Evolutionary conservation across 495 filamentous ascomycete species (phyloP).

Genomic region (Sordaria brevicollis): DNA sequence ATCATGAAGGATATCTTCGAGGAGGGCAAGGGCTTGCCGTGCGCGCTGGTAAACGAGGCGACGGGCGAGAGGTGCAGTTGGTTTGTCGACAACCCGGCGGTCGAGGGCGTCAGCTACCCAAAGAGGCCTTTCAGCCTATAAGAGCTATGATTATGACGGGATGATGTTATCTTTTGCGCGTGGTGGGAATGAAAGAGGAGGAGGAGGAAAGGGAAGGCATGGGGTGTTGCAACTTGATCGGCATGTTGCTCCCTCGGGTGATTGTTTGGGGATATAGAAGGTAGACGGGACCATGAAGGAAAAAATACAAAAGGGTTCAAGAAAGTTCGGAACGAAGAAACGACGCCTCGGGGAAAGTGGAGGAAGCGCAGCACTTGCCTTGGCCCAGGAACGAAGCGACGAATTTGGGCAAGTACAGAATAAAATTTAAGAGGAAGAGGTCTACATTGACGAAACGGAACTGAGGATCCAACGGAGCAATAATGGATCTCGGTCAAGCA

Average conservation of each 20-base stretch:
- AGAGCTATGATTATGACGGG: not conserved
- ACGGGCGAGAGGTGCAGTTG: slow-evolving; percentile 81
- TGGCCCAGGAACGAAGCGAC: not conserved
- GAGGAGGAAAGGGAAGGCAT: not conserved
- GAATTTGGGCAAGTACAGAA: not conserved
- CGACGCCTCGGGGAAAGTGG: too few relatives aligned
- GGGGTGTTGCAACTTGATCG: not conserved
- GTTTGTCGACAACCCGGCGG: slow-evolving; percentile 81
- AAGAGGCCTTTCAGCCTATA: slow-evolving; percentile 39
- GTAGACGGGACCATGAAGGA: not conserved
- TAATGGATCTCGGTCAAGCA: not conserved
- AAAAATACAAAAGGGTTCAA: not conserved
- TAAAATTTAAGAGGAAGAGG: not conserved
- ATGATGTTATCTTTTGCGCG: not conserved
- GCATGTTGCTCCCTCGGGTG: not conserved
- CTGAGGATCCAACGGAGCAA: not conserved
- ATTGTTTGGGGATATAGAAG: not conserved
- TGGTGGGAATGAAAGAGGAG: not conserved
- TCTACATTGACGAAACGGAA: not conserved
- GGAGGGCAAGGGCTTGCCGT: slow-evolving; percentile 68
- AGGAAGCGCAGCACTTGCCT: not conserved
- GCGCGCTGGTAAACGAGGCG: slow-evolving; percentile 73
- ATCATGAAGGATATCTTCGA: slow-evolving; percentile 87
- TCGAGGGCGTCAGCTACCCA: slow-evolving; percentile 75
- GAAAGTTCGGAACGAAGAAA: not conserved